These are phyloP conservation scores for Aspergillus sp. DNA, from an alignment of 2,329 filamentous ascomycete genomes.

Conservation along the genomic window DNA sequence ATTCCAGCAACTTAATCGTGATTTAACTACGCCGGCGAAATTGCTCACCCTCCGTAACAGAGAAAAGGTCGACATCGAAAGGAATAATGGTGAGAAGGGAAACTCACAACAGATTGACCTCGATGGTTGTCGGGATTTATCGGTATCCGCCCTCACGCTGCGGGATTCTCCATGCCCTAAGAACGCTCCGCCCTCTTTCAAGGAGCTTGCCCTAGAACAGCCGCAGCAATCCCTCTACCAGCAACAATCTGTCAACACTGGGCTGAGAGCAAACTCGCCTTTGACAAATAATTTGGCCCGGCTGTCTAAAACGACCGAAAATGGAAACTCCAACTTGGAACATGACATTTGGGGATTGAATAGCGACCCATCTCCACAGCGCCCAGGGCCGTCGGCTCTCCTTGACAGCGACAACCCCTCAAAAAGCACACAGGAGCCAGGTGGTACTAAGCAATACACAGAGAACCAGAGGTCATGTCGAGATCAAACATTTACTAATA, in stretches of 20 bases:
- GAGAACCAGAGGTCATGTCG: neutral
- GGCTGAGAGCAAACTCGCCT: neutral
- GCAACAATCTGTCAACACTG: neutral
- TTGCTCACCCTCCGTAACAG: neutral
- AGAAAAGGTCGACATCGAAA: neutral
- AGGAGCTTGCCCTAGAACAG: neutral
- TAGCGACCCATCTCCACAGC: neutral
- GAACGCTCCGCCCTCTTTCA: neutral
- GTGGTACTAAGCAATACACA: neutral
- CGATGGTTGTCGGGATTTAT: neutral
- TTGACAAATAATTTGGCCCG: too few species aligned
- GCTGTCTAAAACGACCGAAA: neutral
- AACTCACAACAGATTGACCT: neutral
- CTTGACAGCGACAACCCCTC: neutral
- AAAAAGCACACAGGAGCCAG: neutral
- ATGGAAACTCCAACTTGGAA: neutral
- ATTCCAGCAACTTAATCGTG: slow-evolving; percentile 9
- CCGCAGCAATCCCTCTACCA: neutral
- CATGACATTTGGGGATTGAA: too few species aligned
- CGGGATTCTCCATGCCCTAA: too few species aligned
- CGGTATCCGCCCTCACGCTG: neutral
- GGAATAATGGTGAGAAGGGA: neutral
- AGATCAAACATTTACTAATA: neutral
- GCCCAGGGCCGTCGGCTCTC: neutral
- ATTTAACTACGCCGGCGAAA: neutral